Evolutionary conservation across 1,284 basidiomycete species (phyloP), one percentile per base, ranked within the genome.

Genomic region (Fistulina hepatica): DNA sequence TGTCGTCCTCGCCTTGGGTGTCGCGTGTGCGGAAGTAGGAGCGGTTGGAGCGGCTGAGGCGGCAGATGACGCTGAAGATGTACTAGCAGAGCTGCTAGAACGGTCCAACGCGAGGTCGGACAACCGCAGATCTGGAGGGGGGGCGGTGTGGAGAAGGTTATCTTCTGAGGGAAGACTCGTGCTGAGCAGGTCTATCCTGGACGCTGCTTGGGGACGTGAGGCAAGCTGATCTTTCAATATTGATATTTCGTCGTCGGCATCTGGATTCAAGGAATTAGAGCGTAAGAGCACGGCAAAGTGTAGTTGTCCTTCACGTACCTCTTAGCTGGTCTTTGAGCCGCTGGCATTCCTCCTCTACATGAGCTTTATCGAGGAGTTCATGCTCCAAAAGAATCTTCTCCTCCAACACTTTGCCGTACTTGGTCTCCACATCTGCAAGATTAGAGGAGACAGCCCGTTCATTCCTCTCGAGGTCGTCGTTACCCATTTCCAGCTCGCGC

Each of bases 361-460:
- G 79, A 3, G 88, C 82, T 60, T 93, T 94, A 57, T 84, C 83
- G 30, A 97, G 64, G n/a, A 98, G 66, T 55, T 99, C 95, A 50
- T 97, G 90, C 58, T 99, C 95, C 22, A 98, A 69, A 31, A 98
- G 62, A 34, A 95, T 97, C 60, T 97, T 97, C 63, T 97, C 89
- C 59, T 99, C 95, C 35, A 98, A 69, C 1, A 85, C 84, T 43
- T 80, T 76, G 47, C 91, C 81, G 63, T 97, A 97, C 55, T 83
- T 90, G 45, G 73, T 69, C 63, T 98, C 94, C 53, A 91, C 71
- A 58, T 98, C 95, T 2, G 83, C 80, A 41, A 97, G 64, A 48
- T 88, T 93, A 22, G 90, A 93, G 2, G 83, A 79, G 21, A 94
- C 88, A 37, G 91, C 91, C 16, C 90, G 76, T 53, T 93, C 90